Percentiles rank a stretch among this genome's conserved stretches.
Evolutionary conservation across 805 yeast species (phyloP).

Genomic region (Kodamaea hsintzibuensis): DNA sequence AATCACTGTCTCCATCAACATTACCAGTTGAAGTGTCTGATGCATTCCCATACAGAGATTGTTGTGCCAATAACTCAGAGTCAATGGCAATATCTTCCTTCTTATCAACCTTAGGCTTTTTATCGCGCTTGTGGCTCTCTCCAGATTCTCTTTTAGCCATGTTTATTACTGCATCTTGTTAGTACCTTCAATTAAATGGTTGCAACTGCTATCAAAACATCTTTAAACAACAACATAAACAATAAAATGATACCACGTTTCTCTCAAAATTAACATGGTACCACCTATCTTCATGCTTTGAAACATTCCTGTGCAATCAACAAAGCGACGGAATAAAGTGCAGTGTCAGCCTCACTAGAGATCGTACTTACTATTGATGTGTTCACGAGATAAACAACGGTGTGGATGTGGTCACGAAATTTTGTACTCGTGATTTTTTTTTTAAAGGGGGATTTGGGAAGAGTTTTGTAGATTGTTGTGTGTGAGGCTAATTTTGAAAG

Average conservation of each 20-base stretch:
- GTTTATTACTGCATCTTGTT: slow-evolving; percentile 9
- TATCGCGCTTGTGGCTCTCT: slow-evolving; percentile 10
- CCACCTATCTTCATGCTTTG: neutral
- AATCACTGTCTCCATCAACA: slow-evolving; percentile 3
- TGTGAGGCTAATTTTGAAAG: too few relatives aligned
- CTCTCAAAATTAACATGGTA: neutral
- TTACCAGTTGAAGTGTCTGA: neutral
- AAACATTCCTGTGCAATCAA: neutral
- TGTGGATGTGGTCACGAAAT: slow-evolving; percentile 11
- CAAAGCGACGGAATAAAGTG: neutral
- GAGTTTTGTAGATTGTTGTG: too few relatives aligned
- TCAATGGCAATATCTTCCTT: slow-evolving; percentile 36
- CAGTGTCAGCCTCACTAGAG: neutral
- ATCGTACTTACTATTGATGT: neutral
- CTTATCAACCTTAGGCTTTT: slow-evolving; percentile 14
- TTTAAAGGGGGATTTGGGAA: slow-evolving; percentile 8
- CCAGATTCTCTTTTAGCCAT: slow-evolving; percentile 18
- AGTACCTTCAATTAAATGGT: slow-evolving; percentile 7
- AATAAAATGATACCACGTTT: neutral
- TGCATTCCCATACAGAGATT: slow-evolving; percentile 25
- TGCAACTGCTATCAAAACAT: slow-evolving; percentile 3
- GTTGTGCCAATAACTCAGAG: slow-evolving; percentile 45
- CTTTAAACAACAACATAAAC: neutral
- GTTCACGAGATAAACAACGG: slow-evolving; percentile 1
- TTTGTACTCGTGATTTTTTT: slow-evolving; percentile 4